These are phyloP conservation scores for Graphium sp. DNA, from an alignment of 2,329 filamentous ascomycete species.

Conservation along the genomic window DNA sequence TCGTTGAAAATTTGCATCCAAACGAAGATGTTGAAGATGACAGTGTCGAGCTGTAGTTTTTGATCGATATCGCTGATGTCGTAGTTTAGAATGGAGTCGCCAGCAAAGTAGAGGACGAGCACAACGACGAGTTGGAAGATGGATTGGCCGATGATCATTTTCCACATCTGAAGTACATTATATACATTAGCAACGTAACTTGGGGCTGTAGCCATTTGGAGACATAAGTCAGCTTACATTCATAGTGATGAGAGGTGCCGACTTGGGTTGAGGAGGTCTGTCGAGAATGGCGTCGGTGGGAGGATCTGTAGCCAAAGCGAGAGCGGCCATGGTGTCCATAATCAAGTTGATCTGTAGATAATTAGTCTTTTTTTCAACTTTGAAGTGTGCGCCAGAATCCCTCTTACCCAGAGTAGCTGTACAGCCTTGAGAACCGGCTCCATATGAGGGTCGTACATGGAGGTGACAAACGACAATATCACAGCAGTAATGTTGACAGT, in stretches of 20 bases:
- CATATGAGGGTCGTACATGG: slow-evolving; percentile 36
- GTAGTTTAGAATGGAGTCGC: slow-evolving; percentile 35
- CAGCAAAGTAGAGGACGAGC: slow-evolving; percentile 44
- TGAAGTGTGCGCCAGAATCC: no score
- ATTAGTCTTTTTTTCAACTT: no score
- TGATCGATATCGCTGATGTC: slow-evolving; percentile 18
- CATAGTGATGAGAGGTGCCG: slow-evolving; percentile 54
- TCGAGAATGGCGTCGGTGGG: slow-evolving; percentile 39
- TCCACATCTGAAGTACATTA: slow-evolving; percentile 32
- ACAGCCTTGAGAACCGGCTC: slow-evolving; percentile 47
- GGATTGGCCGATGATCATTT: slow-evolving; percentile 46
- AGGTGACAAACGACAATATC: slow-evolving; percentile 45
- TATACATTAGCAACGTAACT: neutral
- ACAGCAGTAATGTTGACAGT: slow-evolving; percentile 57
- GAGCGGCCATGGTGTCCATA: slow-evolving; percentile 52
- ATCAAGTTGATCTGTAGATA: slow-evolving; percentile 56
- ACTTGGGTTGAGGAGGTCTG: slow-evolving; percentile 32
- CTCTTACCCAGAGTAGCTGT: slow-evolving; percentile 51
- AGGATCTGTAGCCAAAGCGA: slow-evolving; percentile 46
- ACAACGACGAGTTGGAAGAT: slow-evolving; percentile 41
- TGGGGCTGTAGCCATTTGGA: neutral
- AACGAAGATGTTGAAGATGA: slow-evolving; percentile 55
- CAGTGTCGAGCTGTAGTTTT: slow-evolving; percentile 34
- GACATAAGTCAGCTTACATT: no score
- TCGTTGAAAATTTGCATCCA: slow-evolving; percentile 62